Conservation (phyloP, 1,139 yeast species). For the Pichia sp. region DNA sequence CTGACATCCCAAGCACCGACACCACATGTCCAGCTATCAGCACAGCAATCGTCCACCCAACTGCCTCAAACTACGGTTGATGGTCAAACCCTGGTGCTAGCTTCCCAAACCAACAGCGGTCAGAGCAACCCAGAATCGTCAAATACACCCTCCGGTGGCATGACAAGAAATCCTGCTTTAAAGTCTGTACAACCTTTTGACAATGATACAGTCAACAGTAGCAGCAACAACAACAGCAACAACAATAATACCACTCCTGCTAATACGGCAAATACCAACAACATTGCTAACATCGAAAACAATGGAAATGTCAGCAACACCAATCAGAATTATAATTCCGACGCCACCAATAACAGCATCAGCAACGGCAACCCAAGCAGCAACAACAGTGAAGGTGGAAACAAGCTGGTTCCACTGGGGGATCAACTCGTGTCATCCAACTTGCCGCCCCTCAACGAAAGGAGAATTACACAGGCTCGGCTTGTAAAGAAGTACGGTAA, state of each 20-base stretch:
- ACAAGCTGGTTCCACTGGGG: not conserved
- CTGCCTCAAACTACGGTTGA: not conserved
- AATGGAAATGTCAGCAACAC: not conserved
- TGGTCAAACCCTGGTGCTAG: not conserved
- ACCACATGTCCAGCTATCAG: not conserved
- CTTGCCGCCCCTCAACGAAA: not conserved
- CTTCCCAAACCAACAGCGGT: not conserved
- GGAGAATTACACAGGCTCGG: not conserved
- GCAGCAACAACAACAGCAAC: not conserved
- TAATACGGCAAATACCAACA: not conserved
- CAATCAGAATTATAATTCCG: not conserved
- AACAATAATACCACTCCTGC: not conserved
- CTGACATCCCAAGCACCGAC: not conserved
- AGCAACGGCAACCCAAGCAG: not conserved
- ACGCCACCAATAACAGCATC: not conserved
- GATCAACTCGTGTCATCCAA: not conserved
- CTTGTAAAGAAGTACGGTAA: not conserved
- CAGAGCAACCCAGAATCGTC: not conserved
- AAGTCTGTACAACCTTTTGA: not conserved
- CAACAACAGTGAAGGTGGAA: not conserved
- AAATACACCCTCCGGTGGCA: not conserved
- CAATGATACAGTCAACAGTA: not conserved
- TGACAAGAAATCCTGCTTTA: not conserved
- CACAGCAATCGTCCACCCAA: not conserved
- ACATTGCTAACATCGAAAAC: not conserved